phyloP scores from a whole-genome alignment of 352 stramenopile genomes.

The Phytophthora citricola region DNA sequence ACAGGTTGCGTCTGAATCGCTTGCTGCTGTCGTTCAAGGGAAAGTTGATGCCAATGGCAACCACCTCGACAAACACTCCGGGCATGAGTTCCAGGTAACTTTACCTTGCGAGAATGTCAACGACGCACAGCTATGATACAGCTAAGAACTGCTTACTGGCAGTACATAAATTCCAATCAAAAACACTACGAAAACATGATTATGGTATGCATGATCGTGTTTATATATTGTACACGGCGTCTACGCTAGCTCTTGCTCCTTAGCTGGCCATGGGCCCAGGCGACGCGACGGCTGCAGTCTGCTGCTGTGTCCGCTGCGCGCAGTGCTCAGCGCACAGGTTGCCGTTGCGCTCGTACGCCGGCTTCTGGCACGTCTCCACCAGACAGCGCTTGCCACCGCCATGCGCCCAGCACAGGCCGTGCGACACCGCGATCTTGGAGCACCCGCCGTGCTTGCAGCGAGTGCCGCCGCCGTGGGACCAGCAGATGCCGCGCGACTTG shows the following conservation, averaged over 20 bases:
- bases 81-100: too few relatives aligned
- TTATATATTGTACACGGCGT: conserved; percentile 37
- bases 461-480: conserved; percentile 83
- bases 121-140: too few relatives aligned
- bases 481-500: conserved; percentile 85
- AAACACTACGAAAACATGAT: too few relatives aligned
- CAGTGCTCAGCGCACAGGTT: conserved; percentile 52
- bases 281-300: not conserved
- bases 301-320: conserved; percentile 20
- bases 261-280: conserved; percentile 9
- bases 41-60: not conserved
- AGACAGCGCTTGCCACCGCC: conserved; percentile 53
- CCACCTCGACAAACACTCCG: not conserved
- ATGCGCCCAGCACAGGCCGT: conserved; percentile 54
- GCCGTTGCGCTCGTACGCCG: conserved; percentile 63
- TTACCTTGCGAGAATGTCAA: too few relatives aligned
- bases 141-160: too few relatives aligned
- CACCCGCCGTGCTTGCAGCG: conserved; percentile 60
- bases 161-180: too few relatives aligned
- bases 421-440: conserved; percentile 59
- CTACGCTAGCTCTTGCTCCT: conserved; percentile 13
- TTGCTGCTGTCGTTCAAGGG: not conserved
- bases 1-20: conserved; percentile 1
- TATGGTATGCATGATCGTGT: conserved; percentile 19
- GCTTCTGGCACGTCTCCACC: conserved; percentile 50